phyloP scores from a whole-genome alignment of 1,284 basidiomycete species.

The Rugosomyces carneus region DNA sequence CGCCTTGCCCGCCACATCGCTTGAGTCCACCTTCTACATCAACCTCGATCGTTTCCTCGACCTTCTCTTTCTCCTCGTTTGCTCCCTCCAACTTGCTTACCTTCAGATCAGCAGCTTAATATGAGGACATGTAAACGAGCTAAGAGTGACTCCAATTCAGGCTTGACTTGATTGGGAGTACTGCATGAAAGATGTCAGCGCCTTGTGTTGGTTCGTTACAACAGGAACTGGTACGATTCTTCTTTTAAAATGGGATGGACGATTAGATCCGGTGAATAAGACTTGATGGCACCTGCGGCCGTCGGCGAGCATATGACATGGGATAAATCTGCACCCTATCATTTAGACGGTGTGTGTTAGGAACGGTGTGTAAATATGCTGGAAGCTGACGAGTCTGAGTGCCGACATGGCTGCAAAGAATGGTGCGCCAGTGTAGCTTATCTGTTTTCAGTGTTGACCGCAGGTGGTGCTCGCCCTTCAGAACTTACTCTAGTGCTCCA shows the following conservation, averaged over 20 bases:
- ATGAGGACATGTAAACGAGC: conserved; percentile 87
- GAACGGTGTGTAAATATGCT: background rate
- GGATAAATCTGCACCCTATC: conserved; percentile 85
- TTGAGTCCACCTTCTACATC: conserved; percentile 80
- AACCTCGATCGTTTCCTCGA: conserved; percentile 56
- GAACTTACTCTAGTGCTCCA: conserved; percentile 78
- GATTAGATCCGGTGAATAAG: conserved; percentile 93
- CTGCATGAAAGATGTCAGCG: conserved; percentile 25
- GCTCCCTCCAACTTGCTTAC: conserved; percentile 34
- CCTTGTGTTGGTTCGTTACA: background rate
- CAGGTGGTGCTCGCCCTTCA: no score
- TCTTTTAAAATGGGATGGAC: conserved; percentile 86
- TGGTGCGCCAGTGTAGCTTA: conserved; percentile 90
- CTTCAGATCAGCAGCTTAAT: conserved; percentile 42
- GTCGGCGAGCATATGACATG: conserved; percentile 96
- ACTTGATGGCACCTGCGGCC: conserved; percentile 89
- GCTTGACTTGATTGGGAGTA: conserved; percentile 40
- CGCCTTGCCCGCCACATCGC: conserved; percentile 93
- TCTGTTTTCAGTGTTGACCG: background rate
- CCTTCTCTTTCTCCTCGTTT: conserved; percentile 35
- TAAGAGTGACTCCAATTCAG: conserved; percentile 67
- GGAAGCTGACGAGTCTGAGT: conserved; percentile 58
- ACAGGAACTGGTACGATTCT: conserved; percentile 32
- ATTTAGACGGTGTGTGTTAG: background rate
- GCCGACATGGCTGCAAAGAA: conserved; percentile 91